Conservation (phyloP, 1,284 basidiomycete genomes). For the Trametes polyzona region DNA sequence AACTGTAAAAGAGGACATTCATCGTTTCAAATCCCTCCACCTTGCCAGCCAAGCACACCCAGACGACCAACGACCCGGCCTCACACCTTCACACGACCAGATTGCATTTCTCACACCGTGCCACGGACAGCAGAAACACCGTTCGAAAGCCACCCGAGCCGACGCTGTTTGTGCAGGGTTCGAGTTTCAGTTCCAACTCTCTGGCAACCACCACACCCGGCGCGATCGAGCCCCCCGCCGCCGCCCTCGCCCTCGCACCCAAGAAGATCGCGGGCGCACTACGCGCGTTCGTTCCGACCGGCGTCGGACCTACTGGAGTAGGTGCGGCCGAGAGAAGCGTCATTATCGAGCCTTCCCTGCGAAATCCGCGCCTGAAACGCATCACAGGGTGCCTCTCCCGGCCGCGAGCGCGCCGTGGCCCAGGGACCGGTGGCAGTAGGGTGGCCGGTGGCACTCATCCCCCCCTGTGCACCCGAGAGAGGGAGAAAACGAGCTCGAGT, state of each 20-base stretch:
- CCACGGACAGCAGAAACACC: too few species aligned
- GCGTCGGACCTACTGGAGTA: background rate
- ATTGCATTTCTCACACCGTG: too few species aligned
- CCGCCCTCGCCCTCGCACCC: too few species aligned
- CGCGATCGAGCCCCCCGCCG: background rate
- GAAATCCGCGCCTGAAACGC: background rate
- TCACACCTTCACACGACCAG: too few species aligned
- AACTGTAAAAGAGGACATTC: too few species aligned
- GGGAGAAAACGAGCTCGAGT: too few species aligned
- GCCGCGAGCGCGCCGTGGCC: background rate
- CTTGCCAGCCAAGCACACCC: too few species aligned
- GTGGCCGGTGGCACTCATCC: background rate
- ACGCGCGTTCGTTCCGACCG: conserved; percentile 2
- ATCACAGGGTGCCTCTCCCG: background rate
- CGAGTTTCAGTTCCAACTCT: background rate
- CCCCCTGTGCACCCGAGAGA: too few species aligned
- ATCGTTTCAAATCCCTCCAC: too few species aligned
- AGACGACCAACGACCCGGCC: too few species aligned
- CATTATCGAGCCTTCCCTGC: background rate
- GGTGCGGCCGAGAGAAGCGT: background rate
- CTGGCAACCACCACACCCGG: background rate
- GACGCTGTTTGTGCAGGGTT: too few species aligned
- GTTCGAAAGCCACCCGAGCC: too few species aligned
- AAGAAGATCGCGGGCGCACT: background rate
- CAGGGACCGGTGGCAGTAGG: background rate